A percentile compares a stretch with the other conserved stretches of the same genome.
phyloP scores from a whole-genome alignment of 2,329 filamentous ascomycete species.

The Penicillium nordicum region DNA sequence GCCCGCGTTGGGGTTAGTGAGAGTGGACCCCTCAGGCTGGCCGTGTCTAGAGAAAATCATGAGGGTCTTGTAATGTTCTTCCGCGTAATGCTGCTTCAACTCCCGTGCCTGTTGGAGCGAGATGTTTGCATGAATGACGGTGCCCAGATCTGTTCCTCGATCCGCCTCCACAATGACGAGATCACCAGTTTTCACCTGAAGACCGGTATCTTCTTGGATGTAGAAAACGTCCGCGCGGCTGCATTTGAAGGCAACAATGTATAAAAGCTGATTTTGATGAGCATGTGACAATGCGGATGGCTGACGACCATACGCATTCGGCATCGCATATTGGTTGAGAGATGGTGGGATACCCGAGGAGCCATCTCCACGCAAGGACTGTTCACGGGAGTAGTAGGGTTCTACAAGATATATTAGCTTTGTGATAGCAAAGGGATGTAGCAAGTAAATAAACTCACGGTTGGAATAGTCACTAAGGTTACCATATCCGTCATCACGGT shows the following conservation, averaged over 20 bases:
- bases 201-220: slow-evolving; percentile 89
- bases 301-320: slow-evolving; percentile 38
- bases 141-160: slow-evolving; percentile 90
- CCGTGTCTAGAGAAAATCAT: slow-evolving; percentile 95
- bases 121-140: slow-evolving; percentile 82
- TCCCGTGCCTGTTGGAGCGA: slow-evolving; percentile 85
- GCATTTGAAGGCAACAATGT: slow-evolving; percentile 95
- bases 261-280: slow-evolving; percentile 48
- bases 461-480: slow-evolving; percentile 37
- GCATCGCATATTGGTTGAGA: slow-evolving; percentile 41
- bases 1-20: slow-evolving; percentile 49
- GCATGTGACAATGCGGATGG: slow-evolving; percentile 35
- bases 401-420: slow-evolving; percentile 41
- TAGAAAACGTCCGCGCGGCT: slow-evolving; percentile 94
- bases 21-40: slow-evolving; percentile 43
- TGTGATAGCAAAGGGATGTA: slow-evolving; percentile 24
- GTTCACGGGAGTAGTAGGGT: slow-evolving; percentile 44
- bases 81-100: slow-evolving; percentile 83
- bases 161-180: slow-evolving; percentile 97
- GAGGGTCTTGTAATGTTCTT: slow-evolving; percentile 96
- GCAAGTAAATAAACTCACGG: slow-evolving; percentile 38
- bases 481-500: slow-evolving; percentile 38
- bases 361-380: slow-evolving; percentile 35
- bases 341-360: slow-evolving; percentile 35
- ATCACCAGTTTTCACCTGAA: slow-evolving; percentile 86